A percentile compares a stretch with the other conserved stretches of the same genome.
Conservation (phyloP, 306 rosid species). For the Adenanthera pavonina region DNA sequence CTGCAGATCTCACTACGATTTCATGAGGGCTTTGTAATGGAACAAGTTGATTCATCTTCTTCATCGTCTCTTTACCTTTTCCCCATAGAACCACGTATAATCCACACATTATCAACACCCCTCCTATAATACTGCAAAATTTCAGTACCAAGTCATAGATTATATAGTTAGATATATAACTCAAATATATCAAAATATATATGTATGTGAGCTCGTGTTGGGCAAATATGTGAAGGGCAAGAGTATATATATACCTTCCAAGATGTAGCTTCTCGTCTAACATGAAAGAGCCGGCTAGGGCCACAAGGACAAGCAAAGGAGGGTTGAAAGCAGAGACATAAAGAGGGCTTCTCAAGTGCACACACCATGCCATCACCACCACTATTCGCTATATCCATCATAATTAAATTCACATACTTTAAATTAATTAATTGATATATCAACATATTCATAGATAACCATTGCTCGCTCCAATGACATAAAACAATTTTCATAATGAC, state of each 20-base stretch:
- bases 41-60: constrained; percentile 2
- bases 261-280: constrained; percentile 44
- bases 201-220: neutral
- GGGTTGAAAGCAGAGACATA: constrained; percentile 43
- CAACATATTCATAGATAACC: too few relatives aligned
- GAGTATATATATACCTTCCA: constrained; percentile 37
- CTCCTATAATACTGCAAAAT: constrained; percentile 27
- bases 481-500: too few relatives aligned
- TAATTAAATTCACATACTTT: neutral
- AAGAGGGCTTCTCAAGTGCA: constrained; percentile 41
- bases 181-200: neutral
- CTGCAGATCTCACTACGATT: neutral
- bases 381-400: constrained; percentile 41
- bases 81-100: constrained; percentile 44
- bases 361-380: constrained; percentile 30
- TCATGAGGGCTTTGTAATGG: neutral
- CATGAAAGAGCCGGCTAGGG: constrained; percentile 22
- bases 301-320: constrained; percentile 35
- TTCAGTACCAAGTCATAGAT: neutral
- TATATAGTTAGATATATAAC: neutral
- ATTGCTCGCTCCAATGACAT: too few relatives aligned
- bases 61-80: constrained; percentile 41
- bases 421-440: too few relatives aligned
- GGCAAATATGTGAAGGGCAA: neutral
- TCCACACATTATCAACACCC: constrained; percentile 35